These are phyloP conservation scores for Cenchrus americanus DNA, from an alignment of 176 grass and related monocot species.

Conservation along the genomic window DNA sequence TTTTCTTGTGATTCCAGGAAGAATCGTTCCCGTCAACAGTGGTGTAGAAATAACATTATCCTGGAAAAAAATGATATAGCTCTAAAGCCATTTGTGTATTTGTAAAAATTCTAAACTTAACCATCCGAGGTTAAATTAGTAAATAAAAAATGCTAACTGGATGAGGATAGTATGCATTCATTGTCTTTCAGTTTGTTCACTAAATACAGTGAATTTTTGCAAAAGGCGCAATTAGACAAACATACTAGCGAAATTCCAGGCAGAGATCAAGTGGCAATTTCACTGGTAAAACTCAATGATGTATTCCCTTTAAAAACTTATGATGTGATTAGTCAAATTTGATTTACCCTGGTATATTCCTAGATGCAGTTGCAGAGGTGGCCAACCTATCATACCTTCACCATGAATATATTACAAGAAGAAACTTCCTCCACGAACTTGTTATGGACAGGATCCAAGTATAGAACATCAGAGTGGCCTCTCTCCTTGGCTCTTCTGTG, in stretches of 20 bases:
- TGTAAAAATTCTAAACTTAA: conserved; percentile 4
- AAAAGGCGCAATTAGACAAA: neutral
- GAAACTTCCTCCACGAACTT: conserved; percentile 97
- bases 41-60: conserved; percentile 81
- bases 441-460: conserved; percentile 81
- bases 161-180: neutral
- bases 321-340: neutral
- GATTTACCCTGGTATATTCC: neutral
- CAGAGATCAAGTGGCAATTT: neutral
- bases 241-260: neutral
- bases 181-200: neutral
- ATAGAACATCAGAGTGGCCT: conserved; percentile 87
- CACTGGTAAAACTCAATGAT: neutral
- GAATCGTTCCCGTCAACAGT: conserved; percentile 76
- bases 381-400: conserved; percentile 60
- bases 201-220: neutral
- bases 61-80: conserved; percentile 35
- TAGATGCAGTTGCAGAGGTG: conserved; percentile 28
- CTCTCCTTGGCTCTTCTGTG: conserved; percentile 81
- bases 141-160: neutral
- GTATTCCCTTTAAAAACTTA: neutral
- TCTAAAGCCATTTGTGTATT: conserved; percentile 2
- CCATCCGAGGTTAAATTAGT: neutral
- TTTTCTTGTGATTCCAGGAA: conserved; percentile 94
- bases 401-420: conserved; percentile 96